A percentile compares a stretch with the other conserved stretches of the same genome.
phyloP scores from a whole-genome alignment of 78 protist species.

The Tieghemostelium lacteum region DNA sequence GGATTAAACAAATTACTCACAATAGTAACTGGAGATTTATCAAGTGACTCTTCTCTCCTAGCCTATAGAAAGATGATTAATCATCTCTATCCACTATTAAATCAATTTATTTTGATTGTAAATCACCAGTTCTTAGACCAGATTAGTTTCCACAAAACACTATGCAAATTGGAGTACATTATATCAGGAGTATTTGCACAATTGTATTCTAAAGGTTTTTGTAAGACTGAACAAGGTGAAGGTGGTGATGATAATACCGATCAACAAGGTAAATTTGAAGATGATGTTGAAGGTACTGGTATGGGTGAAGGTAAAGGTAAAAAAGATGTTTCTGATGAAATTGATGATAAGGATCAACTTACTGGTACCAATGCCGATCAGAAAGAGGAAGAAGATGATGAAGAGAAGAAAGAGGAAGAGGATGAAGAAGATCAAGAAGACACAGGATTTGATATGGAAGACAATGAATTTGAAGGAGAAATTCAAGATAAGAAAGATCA shows the following conservation, averaged over 20 bases:
- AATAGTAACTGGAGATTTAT: not conserved
- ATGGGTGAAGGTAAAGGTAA: conserved; percentile 93
- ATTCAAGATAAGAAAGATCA: conserved; percentile 84
- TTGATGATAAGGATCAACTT: conserved; percentile 70
- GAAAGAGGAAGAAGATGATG: conserved; percentile 55
- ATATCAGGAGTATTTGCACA: conserved; percentile 53
- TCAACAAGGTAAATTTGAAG: conserved; percentile 32
- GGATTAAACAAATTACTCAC: conserved; percentile 4
- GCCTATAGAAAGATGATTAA: conserved; percentile 4
- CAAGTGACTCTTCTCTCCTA: not conserved
- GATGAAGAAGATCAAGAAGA: conserved; percentile 80
- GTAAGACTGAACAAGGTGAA: conserved; percentile 65
- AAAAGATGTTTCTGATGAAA: conserved; percentile 87
- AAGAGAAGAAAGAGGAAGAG: conserved; percentile 40
- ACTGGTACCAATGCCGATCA: conserved; percentile 32
- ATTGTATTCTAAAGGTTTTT: conserved; percentile 83
- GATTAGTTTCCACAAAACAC: conserved; percentile 37
- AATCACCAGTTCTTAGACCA: conserved; percentile 23
- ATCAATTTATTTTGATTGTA: conserved; percentile 30
- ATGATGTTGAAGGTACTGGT: conserved; percentile 87
- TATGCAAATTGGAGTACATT: conserved; percentile 63
- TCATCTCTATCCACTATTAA: conserved; percentile 44
- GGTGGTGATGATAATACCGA: conserved; percentile 9
- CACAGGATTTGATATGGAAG: conserved; percentile 87
- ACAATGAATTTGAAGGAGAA: conserved; percentile 94